Percentiles rank a stretch among this genome's conserved stretches.
Conservation (phyloP, 2,329 filamentous ascomycete genomes). For the Fusarium poae region DNA sequence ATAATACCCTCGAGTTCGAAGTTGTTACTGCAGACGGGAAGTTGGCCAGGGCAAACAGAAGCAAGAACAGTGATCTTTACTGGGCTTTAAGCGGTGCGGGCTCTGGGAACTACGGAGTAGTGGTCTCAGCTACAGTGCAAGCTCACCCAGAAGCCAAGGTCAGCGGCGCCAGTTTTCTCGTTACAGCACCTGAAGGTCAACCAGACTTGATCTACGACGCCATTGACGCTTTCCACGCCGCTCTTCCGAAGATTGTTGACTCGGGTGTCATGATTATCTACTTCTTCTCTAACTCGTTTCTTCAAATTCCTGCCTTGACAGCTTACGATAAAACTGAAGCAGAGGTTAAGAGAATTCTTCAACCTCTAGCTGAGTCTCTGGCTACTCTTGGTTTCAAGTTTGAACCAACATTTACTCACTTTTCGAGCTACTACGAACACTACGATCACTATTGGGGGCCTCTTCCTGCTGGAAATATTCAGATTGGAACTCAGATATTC, state of each 20-base stretch:
- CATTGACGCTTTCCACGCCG: constrained; percentile 45
- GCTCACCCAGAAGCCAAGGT: constrained; percentile 58
- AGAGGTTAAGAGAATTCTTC: constrained; percentile 55
- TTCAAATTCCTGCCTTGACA: constrained; percentile 54
- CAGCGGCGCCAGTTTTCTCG: constrained; percentile 49
- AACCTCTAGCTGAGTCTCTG: constrained; percentile 48
- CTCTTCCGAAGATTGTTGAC: constrained; percentile 57
- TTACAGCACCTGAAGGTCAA: constrained; percentile 17
- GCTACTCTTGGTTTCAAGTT: constrained; percentile 29
- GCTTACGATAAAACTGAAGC: constrained; percentile 58
- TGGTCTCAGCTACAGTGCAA: constrained; percentile 67
- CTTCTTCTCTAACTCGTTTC: constrained; percentile 40
- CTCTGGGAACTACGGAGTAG: constrained; percentile 69
- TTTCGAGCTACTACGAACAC: constrained; percentile 55
- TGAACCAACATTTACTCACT: constrained; percentile 30
- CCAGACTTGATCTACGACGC: constrained; percentile 31
- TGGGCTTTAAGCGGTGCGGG: constrained; percentile 74
- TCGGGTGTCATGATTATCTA: constrained; percentile 61
- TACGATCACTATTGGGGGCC: constrained; percentile 59
- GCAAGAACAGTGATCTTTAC: constrained; percentile 67
- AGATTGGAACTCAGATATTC: constrained; percentile 48
- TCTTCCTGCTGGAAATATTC: constrained; percentile 54
- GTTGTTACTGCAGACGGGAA: constrained; percentile 66
- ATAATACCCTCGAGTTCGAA: constrained; percentile 68
- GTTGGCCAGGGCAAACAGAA: constrained; percentile 60